These are phyloP conservation scores for Protea cynaroides DNA, from an alignment of 164 flowering plant species.

Conservation along the genomic window DNA sequence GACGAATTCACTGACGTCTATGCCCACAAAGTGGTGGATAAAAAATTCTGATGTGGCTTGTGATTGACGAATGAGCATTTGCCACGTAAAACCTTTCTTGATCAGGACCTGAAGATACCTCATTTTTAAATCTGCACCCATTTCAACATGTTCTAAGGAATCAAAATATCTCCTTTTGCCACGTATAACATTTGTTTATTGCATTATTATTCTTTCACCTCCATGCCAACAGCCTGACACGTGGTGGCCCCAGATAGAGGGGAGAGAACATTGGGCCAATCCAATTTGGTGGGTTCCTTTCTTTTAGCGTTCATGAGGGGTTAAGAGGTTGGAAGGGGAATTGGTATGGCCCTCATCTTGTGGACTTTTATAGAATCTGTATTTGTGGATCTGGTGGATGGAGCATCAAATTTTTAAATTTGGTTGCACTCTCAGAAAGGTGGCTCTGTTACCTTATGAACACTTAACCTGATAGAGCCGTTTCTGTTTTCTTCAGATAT, in stretches of 20 bases:
- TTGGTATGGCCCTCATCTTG: slow-evolving; percentile 2
- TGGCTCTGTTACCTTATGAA: slow-evolving; percentile 7
- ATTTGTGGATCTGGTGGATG: slow-evolving; percentile 9
- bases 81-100: neutral
- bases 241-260: neutral
- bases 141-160: no score
- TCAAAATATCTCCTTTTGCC: slow-evolving; percentile 3
- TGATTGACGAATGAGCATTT: neutral
- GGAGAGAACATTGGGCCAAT: neutral
- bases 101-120: neutral
- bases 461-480: slow-evolving; percentile 6
- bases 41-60: slow-evolving; percentile 1
- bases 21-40: neutral
- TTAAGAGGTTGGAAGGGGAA: no score
- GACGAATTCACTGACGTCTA: slow-evolving; percentile 5
- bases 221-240: neutral
- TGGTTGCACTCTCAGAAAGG: slow-evolving; percentile 12
- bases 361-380: slow-evolving; percentile 7
- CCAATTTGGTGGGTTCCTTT: neutral
- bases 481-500: slow-evolving; percentile 1
- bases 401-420: slow-evolving; percentile 15
- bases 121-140: neutral
- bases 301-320: neutral
- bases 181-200: slow-evolving; percentile 2
- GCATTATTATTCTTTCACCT: slow-evolving; percentile 7